Conservation (phyloP, 805 yeast species). For the Millerozyma miso region DNA sequence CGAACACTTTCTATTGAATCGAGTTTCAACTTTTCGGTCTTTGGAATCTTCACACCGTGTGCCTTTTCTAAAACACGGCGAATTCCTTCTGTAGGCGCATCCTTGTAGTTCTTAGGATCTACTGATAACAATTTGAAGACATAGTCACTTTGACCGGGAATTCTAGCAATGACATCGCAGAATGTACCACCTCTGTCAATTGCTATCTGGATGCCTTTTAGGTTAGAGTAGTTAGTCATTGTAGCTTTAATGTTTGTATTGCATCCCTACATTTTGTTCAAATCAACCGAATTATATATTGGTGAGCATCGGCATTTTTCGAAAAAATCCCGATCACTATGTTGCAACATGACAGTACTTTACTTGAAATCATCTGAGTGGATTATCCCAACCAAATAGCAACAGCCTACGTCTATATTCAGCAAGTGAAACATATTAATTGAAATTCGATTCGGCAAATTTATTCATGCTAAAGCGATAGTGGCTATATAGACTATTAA, state of each 20-base stretch:
- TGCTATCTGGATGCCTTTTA: slow-evolving; percentile 13
- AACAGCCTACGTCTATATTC: neutral
- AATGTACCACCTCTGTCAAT: slow-evolving; percentile 26
- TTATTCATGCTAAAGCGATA: too few species aligned
- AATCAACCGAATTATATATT: neutral
- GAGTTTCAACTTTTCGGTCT: slow-evolving; percentile 37
- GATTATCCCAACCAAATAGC: neutral
- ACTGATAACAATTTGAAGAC: slow-evolving; percentile 74
- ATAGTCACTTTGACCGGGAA: slow-evolving; percentile 47
- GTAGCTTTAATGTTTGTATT: neutral
- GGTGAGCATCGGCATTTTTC: slow-evolving; percentile 1
- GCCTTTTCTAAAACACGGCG: slow-evolving; percentile 67
- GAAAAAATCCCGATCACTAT: slow-evolving; percentile 1
- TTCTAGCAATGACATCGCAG: slow-evolving; percentile 36
- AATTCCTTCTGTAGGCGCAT: slow-evolving; percentile 92
- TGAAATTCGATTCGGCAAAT: neutral
- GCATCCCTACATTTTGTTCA: neutral
- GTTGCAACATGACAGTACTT: neutral
- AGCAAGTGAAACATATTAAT: neutral
- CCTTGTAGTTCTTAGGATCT: slow-evolving; percentile 81
- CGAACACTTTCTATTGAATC: slow-evolving; percentile 61
- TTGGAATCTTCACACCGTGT: slow-evolving; percentile 42
- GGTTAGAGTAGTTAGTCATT: neutral
- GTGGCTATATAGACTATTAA: neutral
- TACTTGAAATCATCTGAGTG: too few species aligned